phyloP scores from a whole-genome alignment of 176 grass and related monocot species.

The Zoysia pacifica region DNA sequence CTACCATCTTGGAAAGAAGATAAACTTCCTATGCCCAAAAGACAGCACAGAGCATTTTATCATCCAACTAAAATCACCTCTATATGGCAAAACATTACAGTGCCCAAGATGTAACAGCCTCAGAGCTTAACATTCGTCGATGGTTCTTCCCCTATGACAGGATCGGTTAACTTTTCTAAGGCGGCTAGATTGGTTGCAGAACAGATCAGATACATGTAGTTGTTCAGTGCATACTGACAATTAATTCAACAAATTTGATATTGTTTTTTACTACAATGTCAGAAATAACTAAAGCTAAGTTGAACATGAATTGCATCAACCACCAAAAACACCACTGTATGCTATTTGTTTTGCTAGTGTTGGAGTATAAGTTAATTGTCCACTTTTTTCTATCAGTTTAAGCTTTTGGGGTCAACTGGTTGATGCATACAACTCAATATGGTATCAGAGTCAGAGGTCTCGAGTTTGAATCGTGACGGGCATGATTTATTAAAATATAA shows the following conservation, averaged over 20 bases:
- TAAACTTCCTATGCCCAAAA: background rate
- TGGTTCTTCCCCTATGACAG: background rate
- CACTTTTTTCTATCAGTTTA: too few relatives aligned
- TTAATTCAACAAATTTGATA: background rate
- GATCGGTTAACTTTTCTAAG: background rate
- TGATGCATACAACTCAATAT: too few relatives aligned
- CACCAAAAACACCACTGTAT: background rate
- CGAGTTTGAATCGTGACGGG: too few relatives aligned
- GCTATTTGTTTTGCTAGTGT: background rate
- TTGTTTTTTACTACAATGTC: background rate
- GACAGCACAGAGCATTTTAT: slow-evolving; percentile 12
- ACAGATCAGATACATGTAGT: background rate
- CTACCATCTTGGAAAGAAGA: background rate
- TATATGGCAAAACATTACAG: background rate
- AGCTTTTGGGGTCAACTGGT: too few relatives aligned
- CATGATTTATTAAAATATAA: too few relatives aligned
- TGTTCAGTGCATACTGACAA: background rate
- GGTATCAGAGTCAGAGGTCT: too few relatives aligned
- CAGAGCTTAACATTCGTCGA: background rate
- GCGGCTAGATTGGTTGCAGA: background rate
- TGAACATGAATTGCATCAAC: background rate
- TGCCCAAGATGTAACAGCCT: too few relatives aligned
- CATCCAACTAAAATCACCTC: background rate
- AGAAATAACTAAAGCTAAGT: background rate
- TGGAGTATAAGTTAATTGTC: too few relatives aligned